Base-by-base conservation (phyloP, 2,329 filamentous ascomycete species). In the Dothistroma septosporum region DNA sequence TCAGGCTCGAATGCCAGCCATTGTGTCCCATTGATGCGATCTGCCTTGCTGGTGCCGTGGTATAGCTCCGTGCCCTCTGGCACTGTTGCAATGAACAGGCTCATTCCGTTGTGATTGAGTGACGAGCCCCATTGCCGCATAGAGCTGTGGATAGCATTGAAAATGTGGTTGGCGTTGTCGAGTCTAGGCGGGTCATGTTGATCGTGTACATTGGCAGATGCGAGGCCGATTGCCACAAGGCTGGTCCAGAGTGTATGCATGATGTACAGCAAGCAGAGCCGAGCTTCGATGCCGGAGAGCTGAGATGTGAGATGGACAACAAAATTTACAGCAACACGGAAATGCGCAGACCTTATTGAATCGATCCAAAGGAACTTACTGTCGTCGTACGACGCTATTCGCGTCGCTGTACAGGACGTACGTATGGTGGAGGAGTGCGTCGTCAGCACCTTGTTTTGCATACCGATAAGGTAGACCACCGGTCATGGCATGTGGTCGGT, bases 1-100 rank as follows among this genome's bases (percentile, higher is more conserved):
- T 92, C 88, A 3, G 87, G 82, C 71, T 92, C 89, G 69, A 91
- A 92, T 0, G 89, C 89, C 1, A 92, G 77, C 88, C 89, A 91
- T 68, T 91, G 86, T 2, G 80, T 82, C 0, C 79, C 81, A 2
- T 74, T 72, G 0, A 89, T 80, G 0, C 79, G 76, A 1, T 80
- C 73, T 0, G 76, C 66, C 0, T 69, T 72, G 9, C 65, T 66
- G 0, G 80, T 81, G 12, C 89, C 89, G 69, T 92, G 89, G 68
- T 91, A 90, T 10, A 91, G 73, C 37, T 86, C 76, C 0, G 85
- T 87, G 2, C 85, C 87, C 19, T 78, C 76, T 0, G 88, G 87
- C 0, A 92, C 80, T 0, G 80, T 82, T 0, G 83, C 87, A 0
- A 87, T 78, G 67, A 91, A 89, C 66, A 89, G 81, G 1, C 86